Conservation (phyloP, 345 rosid genomes). For the Populus deltoides region DNA sequence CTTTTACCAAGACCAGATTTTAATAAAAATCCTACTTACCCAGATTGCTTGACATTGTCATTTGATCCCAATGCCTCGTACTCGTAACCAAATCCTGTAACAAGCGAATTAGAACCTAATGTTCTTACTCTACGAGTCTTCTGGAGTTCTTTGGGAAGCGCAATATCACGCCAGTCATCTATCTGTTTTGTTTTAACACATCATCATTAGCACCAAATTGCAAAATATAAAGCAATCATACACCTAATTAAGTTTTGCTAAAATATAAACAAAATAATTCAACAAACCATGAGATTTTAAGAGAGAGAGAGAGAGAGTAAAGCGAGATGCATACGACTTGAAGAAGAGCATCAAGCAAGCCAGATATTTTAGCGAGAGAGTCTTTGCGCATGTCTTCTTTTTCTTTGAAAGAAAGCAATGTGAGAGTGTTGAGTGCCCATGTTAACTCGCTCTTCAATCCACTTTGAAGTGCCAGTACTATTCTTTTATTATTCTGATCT, state of each 20-base stretch:
- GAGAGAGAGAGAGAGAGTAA: neutral
- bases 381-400: constrained; percentile 88
- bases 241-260: neutral
- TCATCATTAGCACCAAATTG: neutral
- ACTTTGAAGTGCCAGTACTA: constrained; percentile 93
- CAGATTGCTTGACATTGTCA: constrained; percentile 31
- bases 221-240: neutral
- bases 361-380: constrained; percentile 85
- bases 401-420: constrained; percentile 90
- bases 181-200: constrained; percentile 46
- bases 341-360: constrained; percentile 93
- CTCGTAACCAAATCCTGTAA: constrained; percentile 79
- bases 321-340: constrained; percentile 57
- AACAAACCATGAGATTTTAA: neutral
- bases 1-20: neutral
- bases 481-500: constrained; percentile 88
- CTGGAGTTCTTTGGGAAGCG: constrained; percentile 60
- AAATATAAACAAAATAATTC: neutral
- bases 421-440: constrained; percentile 93
- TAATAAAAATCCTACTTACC: constrained; percentile 39
- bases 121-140: constrained; percentile 61
- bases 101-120: constrained; percentile 59
- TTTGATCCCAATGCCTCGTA: constrained; percentile 55
- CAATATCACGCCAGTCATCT: constrained; percentile 94
- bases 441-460: constrained; percentile 92